A percentile compares a stretch with the other conserved stretches of the same genome.
These are phyloP conservation scores for Metarhizium brunneum DNA, from an alignment of 2,329 filamentous ascomycete genomes.

Conservation along the genomic window DNA sequence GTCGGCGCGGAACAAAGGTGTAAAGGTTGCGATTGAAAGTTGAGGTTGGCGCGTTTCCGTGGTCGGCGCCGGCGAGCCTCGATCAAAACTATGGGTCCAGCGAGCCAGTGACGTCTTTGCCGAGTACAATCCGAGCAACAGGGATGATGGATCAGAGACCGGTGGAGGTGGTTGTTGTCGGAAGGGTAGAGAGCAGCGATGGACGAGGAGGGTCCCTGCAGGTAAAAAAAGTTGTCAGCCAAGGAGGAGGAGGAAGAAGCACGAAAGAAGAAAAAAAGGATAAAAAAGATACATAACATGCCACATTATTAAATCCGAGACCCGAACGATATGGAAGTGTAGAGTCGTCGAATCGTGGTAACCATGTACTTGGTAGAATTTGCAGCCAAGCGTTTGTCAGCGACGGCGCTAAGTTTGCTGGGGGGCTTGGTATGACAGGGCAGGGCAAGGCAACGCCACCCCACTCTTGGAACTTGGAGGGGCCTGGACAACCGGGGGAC, in stretches of 20 bases:
- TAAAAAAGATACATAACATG: neutral
- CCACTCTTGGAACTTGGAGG: no score
- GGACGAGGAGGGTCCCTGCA: neutral
- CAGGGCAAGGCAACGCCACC: neutral
- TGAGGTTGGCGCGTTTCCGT: neutral
- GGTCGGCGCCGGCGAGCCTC: neutral
- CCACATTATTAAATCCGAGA: neutral
- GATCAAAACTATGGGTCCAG: slow-evolving; percentile 1
- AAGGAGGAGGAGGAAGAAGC: no score
- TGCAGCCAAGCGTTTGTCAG: slow-evolving; percentile 7
- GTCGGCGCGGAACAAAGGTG: slow-evolving; percentile 7
- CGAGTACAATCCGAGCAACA: neutral
- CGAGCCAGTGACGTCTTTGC: slow-evolving; percentile 1
- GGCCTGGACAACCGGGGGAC: no score
- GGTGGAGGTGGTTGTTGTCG: neutral
- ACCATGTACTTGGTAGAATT: neutral
- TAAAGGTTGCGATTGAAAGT: neutral
- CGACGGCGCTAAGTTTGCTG: slow-evolving; percentile 2
- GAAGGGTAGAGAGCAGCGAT: neutral
- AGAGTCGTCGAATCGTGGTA: no score
- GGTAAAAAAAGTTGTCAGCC: neutral
- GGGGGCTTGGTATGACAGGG: no score
- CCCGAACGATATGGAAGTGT: neutral
- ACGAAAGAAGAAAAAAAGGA: no score
- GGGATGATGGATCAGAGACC: neutral